These are phyloP conservation scores for Ceratocystis harringtonii DNA, from an alignment of 2,329 filamentous ascomycete genomes.

Conservation along the genomic window DNA sequence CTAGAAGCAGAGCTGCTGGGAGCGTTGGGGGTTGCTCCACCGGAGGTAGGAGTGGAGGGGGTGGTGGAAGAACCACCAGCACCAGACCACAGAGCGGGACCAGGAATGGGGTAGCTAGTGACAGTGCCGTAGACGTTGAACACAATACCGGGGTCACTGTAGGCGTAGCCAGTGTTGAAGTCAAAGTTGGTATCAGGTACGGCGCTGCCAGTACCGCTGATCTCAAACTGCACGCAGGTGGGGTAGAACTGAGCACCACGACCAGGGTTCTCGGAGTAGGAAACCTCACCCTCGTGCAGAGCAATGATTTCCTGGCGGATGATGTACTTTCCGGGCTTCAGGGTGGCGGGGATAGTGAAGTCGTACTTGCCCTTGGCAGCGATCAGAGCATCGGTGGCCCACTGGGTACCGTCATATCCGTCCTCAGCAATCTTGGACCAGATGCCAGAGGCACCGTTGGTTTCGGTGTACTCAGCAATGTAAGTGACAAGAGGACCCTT, in stretches of 20 bases:
- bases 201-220: slow-evolving; percentile 30
- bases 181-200: slow-evolving; percentile 30
- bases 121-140: slow-evolving; percentile 40
- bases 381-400: slow-evolving; percentile 33
- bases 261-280: slow-evolving; percentile 25
- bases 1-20: background rate
- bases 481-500: slow-evolving; percentile 39
- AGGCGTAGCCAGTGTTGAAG: slow-evolving; percentile 40
- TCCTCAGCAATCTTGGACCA: slow-evolving; percentile 34
- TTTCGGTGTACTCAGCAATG: slow-evolving; percentile 31
- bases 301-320: slow-evolving; percentile 41
- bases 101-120: slow-evolving; percentile 25
- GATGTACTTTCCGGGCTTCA: slow-evolving; percentile 38
- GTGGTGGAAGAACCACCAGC: background rate
- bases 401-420: slow-evolving; percentile 27
- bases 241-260: slow-evolving; percentile 36
- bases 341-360: slow-evolving; percentile 31
- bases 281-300: slow-evolving; percentile 32
- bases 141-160: slow-evolving; percentile 40
- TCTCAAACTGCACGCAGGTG: slow-evolving; percentile 35
- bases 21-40: background rate
- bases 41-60: background rate
- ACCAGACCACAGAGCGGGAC: slow-evolving; percentile 24
- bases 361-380: slow-evolving; percentile 34
- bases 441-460: slow-evolving; percentile 33